phyloP scores from a whole-genome alignment of 2,329 filamentous ascomycete species.

The Neopestalotiopsis sp. region DNA sequence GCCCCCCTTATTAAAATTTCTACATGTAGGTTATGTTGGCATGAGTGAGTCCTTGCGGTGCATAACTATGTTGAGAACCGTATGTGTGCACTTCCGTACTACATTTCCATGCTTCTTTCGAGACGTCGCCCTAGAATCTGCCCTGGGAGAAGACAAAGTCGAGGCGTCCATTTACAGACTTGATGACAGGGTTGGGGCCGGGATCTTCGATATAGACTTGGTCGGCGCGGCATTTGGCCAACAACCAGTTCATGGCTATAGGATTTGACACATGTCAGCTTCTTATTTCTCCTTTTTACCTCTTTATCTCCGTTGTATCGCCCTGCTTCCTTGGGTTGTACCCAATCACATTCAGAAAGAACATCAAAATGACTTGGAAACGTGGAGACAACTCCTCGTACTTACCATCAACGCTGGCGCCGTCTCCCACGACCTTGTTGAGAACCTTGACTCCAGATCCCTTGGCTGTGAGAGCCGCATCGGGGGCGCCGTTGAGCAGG shows the following conservation, averaged over 20 bases:
- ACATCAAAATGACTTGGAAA: too few species aligned
- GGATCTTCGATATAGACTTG: conserved; percentile 27
- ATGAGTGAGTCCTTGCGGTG: too few species aligned
- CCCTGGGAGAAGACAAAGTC: conserved; percentile 25
- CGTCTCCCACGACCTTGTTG: conserved; percentile 28
- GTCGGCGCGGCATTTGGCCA: conserved; percentile 23
- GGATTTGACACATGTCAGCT: too few species aligned
- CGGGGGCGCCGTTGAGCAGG: conserved; percentile 25
- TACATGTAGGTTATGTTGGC: too few species aligned
- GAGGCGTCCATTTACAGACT: conserved; percentile 29
- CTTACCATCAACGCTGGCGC: conserved; percentile 22
- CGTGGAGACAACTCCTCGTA: too few species aligned
- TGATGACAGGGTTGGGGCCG: conserved; percentile 28
- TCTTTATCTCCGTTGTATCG: too few species aligned
- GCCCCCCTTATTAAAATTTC: too few species aligned
- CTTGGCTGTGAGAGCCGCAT: conserved; percentile 26
- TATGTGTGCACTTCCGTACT: too few species aligned
- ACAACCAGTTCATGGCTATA: conserved; percentile 25
- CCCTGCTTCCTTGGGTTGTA: too few species aligned
- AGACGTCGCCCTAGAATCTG: not conserved
- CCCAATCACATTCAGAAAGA: too few species aligned
- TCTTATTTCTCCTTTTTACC: too few species aligned
- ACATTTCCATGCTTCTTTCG: not conserved
- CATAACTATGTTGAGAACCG: too few species aligned
- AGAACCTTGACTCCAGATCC: conserved; percentile 28